phyloP scores from a whole-genome alignment of 768 basidiomycete genomes.

The Boletus insuetus region DNA sequence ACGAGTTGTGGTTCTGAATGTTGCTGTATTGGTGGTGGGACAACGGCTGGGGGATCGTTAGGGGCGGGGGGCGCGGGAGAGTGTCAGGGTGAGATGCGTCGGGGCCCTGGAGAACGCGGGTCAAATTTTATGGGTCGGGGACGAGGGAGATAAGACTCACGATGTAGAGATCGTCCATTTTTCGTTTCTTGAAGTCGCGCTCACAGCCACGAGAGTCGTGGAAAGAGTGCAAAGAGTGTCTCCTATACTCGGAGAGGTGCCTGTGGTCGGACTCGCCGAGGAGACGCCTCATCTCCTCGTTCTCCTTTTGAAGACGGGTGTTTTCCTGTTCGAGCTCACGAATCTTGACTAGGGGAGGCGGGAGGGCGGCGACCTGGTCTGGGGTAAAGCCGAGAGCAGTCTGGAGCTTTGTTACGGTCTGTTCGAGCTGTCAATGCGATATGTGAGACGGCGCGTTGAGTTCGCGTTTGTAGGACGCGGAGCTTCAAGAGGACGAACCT shows the following conservation, averaged over 20 bases:
- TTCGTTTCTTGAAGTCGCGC: constrained; percentile 62
- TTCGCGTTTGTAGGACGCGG: constrained; percentile 3
- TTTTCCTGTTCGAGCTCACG: constrained; percentile 85
- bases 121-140: background rate
- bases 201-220: constrained; percentile 50
- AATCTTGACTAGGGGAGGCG: constrained; percentile 71
- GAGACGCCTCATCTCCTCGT: constrained; percentile 69
- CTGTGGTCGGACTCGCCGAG: constrained; percentile 46
- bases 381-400: constrained; percentile 67
- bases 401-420: constrained; percentile 83
- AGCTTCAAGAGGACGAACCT: constrained; percentile 42
- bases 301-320: constrained; percentile 63
- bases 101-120: constrained; percentile 36
- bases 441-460: constrained; percentile 4
- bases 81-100: constrained; percentile 41
- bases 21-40: constrained; percentile 51
- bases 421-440: constrained; percentile 57
- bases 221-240: constrained; percentile 45
- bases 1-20: constrained; percentile 38
- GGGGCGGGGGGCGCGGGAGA: constrained; percentile 47
- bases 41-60: constrained; percentile 58
- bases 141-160: constrained; percentile 26
- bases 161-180: constrained; percentile 59
- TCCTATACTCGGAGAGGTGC: constrained; percentile 45
- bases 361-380: constrained; percentile 71